Evolutionary conservation across 768 basidiomycete genomes (phyloP).

Genomic region (Auricularia sp.): DNA sequence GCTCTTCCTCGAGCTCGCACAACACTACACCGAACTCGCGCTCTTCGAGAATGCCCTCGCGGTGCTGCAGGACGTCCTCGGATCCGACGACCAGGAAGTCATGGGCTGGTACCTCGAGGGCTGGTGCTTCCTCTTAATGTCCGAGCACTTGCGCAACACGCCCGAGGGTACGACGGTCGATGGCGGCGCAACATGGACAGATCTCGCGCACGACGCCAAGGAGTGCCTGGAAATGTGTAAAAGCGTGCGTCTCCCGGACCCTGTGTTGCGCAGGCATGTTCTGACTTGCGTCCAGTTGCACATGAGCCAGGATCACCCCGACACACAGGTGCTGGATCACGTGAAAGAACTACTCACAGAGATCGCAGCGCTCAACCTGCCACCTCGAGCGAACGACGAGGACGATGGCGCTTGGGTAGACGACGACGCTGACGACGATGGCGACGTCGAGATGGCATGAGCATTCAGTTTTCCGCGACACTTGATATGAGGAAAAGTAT

Average conservation of each 20-base stretch:
- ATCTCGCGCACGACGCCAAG: constrained; percentile 66
- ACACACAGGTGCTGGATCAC: constrained; percentile 67
- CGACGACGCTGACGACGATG: constrained; percentile 39
- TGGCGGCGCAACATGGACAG: constrained; percentile 42
- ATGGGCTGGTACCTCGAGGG: constrained; percentile 94
- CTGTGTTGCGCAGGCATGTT: neutral
- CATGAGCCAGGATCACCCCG: constrained; percentile 58
- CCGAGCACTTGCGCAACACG: constrained; percentile 33
- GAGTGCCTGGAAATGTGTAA: constrained; percentile 79
- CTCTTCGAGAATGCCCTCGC: constrained; percentile 62
- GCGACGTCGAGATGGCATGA: constrained; percentile 34
- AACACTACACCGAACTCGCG: constrained; percentile 24
- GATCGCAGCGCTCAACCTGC: constrained; percentile 52
- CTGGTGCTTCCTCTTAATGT: constrained; percentile 84
- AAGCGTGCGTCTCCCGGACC: constrained; percentile 46
- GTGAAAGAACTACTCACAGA: constrained; percentile 59
- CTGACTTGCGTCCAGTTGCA: constrained; percentile 45
- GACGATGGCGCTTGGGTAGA: constrained; percentile 51
- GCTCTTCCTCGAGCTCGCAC: constrained; percentile 53
- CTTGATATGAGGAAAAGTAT: neutral
- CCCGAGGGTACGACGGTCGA: neutral
- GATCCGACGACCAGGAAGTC: constrained; percentile 73
- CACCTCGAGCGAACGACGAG: constrained; percentile 43
- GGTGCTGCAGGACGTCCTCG: constrained; percentile 69
- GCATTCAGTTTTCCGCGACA: neutral